These are phyloP conservation scores for Isabelozyma pseudorhagii DNA, from an alignment of 805 yeast genomes.

Conservation along the genomic window DNA sequence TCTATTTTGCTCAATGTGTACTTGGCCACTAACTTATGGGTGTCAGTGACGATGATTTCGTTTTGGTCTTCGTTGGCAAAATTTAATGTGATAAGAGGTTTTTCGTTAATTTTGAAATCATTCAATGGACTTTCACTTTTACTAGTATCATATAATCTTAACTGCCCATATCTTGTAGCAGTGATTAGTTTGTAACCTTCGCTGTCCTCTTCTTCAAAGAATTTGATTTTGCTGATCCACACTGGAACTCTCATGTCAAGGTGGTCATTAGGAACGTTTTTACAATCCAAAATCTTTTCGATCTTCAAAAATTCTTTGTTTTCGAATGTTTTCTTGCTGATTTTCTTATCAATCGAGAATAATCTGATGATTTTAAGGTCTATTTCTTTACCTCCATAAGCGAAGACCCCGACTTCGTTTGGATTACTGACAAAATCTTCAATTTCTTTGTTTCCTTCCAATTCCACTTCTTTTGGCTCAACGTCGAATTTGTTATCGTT, in stretches of 20 bases:
- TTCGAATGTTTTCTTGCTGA: constrained; percentile 13
- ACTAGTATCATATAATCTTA: constrained; percentile 68
- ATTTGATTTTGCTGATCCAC: constrained; percentile 63
- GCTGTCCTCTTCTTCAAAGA: constrained; percentile 34
- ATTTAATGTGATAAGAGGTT: constrained; percentile 46
- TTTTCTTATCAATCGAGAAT: constrained; percentile 16
- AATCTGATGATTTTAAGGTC: constrained; percentile 54
- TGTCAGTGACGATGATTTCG: constrained; percentile 67
- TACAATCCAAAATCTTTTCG: constrained; percentile 58
- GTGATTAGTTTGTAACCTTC: constrained; percentile 54
- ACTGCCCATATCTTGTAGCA: constrained; percentile 71
- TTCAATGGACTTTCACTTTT: constrained; percentile 66
- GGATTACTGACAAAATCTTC: constrained; percentile 49
- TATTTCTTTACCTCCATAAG: constrained; percentile 84
- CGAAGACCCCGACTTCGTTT: constrained; percentile 51
- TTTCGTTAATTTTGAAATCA: constrained; percentile 53
- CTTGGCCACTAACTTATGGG: constrained; percentile 61
- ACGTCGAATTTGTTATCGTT: constrained; percentile 22
- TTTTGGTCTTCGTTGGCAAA: constrained; percentile 32
- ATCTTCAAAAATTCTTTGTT: constrained; percentile 18
- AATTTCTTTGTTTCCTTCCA: constrained; percentile 45
- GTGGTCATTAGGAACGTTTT: constrained; percentile 78
- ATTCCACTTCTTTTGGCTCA: constrained; percentile 25
- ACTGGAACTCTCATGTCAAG: constrained; percentile 80
- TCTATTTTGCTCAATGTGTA: constrained; percentile 39